Evolutionary conservation across 495 filamentous ascomycete genomes (phyloP).

Genomic region (Thermothielavioides terrestris): DNA sequence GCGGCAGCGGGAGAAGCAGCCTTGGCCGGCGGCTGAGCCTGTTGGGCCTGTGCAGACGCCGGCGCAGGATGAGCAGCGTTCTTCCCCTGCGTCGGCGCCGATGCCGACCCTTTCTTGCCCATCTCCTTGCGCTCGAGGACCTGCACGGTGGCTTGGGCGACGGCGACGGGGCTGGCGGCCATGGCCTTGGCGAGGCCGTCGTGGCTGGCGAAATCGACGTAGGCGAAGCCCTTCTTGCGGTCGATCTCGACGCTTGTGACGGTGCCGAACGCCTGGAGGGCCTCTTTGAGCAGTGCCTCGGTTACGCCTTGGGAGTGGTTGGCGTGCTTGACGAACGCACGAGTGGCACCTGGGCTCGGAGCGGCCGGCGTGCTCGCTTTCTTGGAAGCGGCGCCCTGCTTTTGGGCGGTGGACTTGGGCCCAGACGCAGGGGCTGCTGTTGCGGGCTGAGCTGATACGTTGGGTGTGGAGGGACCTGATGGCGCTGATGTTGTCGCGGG

Average conservation of each 20-base stretch:
- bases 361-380: slow-evolving; percentile 13
- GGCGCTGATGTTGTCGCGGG: slow-evolving; percentile 14
- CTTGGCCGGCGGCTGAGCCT: background rate
- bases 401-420: slow-evolving; percentile 26
- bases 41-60: background rate
- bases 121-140: slow-evolving; percentile 72
- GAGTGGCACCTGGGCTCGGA: slow-evolving; percentile 51
- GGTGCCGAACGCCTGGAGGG: slow-evolving; percentile 60
- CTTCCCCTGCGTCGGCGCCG: slow-evolving; percentile 5
- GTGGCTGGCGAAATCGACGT: slow-evolving; percentile 71
- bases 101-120: slow-evolving; percentile 19
- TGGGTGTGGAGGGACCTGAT: slow-evolving; percentile 18
- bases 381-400: slow-evolving; percentile 13
- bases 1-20: background rate
- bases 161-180: slow-evolving; percentile 64
- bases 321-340: slow-evolving; percentile 90
- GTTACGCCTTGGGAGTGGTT: slow-evolving; percentile 88
- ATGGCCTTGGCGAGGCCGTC: slow-evolving; percentile 68
- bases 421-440: slow-evolving; percentile 20
- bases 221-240: slow-evolving; percentile 86
- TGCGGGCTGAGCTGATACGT: slow-evolving; percentile 7
- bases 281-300: slow-evolving; percentile 61
- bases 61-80: background rate
- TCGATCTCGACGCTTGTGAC: slow-evolving; percentile 79
- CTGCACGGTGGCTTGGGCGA: slow-evolving; percentile 78